Percentiles rank a stretch among this genome's conserved stretches.
These are phyloP conservation scores for Kregervanrija pseudodelftensis DNA, from an alignment of 805 yeast genomes.

Conservation along the genomic window DNA sequence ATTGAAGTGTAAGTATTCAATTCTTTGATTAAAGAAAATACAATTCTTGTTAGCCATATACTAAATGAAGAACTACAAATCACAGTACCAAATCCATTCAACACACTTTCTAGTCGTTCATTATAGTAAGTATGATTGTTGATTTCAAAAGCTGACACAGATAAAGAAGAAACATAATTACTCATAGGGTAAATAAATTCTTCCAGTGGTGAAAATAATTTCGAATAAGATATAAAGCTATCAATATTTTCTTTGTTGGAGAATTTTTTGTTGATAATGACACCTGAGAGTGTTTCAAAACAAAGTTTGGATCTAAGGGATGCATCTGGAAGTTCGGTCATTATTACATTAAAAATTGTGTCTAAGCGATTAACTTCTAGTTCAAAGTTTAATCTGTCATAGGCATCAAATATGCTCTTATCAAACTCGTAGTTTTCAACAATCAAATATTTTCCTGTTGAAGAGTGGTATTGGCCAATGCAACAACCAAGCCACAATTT, in stretches of 20 bases:
- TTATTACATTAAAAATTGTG: slow-evolving; percentile 23
- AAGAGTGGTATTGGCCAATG: slow-evolving; percentile 23
- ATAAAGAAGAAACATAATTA: slow-evolving; percentile 28
- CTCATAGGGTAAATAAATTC: slow-evolving; percentile 27
- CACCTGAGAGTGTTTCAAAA: slow-evolving; percentile 36
- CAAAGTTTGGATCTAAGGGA: slow-evolving; percentile 18
- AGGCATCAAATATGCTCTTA: slow-evolving; percentile 6
- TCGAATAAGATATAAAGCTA: slow-evolving; percentile 21
- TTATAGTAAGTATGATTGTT: slow-evolving; percentile 8
- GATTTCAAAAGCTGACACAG: slow-evolving; percentile 21
- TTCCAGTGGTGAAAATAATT: slow-evolving; percentile 12
- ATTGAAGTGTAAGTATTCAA: slow-evolving; percentile 24
- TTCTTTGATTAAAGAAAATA: slow-evolving; percentile 30
- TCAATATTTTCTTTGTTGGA: slow-evolving; percentile 11
- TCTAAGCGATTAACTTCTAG: slow-evolving; percentile 20
- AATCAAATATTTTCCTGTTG: slow-evolving; percentile 18
- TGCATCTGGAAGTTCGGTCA: slow-evolving; percentile 11
- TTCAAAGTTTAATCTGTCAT: slow-evolving; percentile 12
- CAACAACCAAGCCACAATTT: slow-evolving; percentile 27
- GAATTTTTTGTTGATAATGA: slow-evolving; percentile 26
- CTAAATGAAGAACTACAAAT: slow-evolving; percentile 14
- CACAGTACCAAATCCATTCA: slow-evolving; percentile 12
- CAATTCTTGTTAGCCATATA: slow-evolving; percentile 26
- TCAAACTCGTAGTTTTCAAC: slow-evolving; percentile 16
- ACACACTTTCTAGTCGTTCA: slow-evolving; percentile 6